Evolutionary conservation across 306 rosid species (phyloP).

Genomic region (Vicia villosa): DNA sequence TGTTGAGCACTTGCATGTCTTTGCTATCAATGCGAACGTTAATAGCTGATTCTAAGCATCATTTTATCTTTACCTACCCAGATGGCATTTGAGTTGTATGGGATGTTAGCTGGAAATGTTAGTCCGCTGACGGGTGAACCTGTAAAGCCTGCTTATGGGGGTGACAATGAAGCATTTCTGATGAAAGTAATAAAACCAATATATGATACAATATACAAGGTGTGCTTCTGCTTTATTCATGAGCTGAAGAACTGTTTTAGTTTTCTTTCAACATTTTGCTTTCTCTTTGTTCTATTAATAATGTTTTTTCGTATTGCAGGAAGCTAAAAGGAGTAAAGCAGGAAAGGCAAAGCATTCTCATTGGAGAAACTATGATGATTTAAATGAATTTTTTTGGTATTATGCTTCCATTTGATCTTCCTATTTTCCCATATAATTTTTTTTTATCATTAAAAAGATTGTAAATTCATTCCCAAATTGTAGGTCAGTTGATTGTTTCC

Average conservation of each 20-base stretch:
- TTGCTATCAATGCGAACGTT: conserved; percentile 27
- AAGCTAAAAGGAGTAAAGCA: conserved; percentile 59
- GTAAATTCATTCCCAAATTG: conserved; percentile 34
- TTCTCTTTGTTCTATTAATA: conserved; percentile 16
- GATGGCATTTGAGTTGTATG: conserved; percentile 99
- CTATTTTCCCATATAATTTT: conserved; percentile 6
- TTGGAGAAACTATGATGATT: conserved; percentile 97
- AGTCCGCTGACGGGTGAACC: conserved; percentile 91
- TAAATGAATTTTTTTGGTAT: conserved; percentile 95
- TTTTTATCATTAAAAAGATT: conserved; percentile 31
- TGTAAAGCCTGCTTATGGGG: conserved; percentile 90
- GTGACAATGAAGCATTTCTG: conserved; percentile 76
- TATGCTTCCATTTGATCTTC: conserved; percentile 17
- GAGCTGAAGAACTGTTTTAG: conserved; percentile 8
- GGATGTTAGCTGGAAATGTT: conserved; percentile 86
- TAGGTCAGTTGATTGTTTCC: conserved; percentile 88
- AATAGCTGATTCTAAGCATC: conserved; percentile 14
- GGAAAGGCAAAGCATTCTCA: conserved; percentile 93
- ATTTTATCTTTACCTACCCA: conserved; percentile 38
- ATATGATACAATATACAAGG: conserved; percentile 78
- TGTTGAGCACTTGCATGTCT: conserved; percentile 11
- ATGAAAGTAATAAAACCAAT: conserved; percentile 87
- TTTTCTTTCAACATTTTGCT: conserved; percentile 24
- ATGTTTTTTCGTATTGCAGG: conserved; percentile 48
- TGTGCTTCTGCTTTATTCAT: conserved; percentile 28